Evolutionary conservation across 257 asterid species (phyloP), one percentile per base, ranked within the genome.

Genomic region (Jaltomata sinuosa): DNA sequence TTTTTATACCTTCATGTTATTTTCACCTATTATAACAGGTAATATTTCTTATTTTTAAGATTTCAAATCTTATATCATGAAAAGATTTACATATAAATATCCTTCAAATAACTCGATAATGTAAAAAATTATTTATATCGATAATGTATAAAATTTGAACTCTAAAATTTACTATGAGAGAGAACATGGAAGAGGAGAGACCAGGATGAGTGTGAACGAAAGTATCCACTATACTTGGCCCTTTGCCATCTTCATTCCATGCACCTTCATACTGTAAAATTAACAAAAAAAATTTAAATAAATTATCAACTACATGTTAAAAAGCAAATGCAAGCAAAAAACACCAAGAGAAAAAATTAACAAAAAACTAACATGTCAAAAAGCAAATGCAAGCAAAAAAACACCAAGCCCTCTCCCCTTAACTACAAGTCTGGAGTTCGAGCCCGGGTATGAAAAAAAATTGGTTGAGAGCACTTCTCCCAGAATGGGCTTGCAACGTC

Each of bases 241-340:
- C 80, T 72, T 72, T 72, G 55, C 80, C 80, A 72, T 72, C 80
- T 42, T 42, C 80, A 11, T 72, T 72, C 80, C 80, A 72, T n/a
- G 80, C 80, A 12, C 80, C 80, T 72, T 72, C 80, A 72, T 72
- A 72, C 80, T 72, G 55, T 42, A 72, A 40, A n/a, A 67, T 31
- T 34, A 32, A 72, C 9, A 14, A 47, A 0, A 40, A 40, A 38
- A 38, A 2, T 42, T 10, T n/a, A 59, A 22, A 3, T 11, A 22
- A 59, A 22, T 25, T n/a, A n/a, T n/a, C n/a, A n/a, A n/a, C n/a
- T n/a, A n/a, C 4, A 64, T 29, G 4, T 29, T 27, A 5, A 6
- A 64, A 64, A 2, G 11, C 38, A 62, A 64, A 61, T 61, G 16
- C 15, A 59, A 25, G 18, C 67, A n/a, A n/a, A n/a, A n/a, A n/a